Evolutionary conservation across 2,329 filamentous ascomycete genomes (phyloP), one percentile per base, ranked within the genome.

Genomic region (Aspergillus awamori): DNA sequence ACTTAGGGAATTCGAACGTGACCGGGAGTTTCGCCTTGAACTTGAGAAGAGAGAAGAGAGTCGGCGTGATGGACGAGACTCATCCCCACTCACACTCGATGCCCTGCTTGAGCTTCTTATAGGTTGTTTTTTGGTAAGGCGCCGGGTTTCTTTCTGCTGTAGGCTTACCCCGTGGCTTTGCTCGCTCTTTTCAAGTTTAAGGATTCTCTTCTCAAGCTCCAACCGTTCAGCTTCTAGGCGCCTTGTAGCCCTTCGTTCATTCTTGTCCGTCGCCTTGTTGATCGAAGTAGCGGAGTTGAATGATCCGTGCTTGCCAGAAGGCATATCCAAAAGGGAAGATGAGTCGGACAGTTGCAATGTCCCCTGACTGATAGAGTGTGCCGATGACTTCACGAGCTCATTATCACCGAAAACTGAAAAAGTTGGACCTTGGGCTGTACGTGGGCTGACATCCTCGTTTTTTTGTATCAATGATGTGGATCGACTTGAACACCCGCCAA

Each of bases 91-190:
- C 13, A 67, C 65, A 55, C 73, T 76, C 10, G 74, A 71, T 24
- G 69, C 69, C 59, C 74, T 68, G 33, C 67, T 72, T 28, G 70
- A 70, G 57, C 60, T 73, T 20, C 62, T 63, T 4, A 72, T 48
- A 1, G 74, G 73, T 47, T 75, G 72, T 59, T 75, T 77, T 59
- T 77, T 77, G 15, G 69, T 72, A 15, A 77, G 65, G 33, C 74
- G 74, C 2, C 72, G 73, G 33, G 72, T 62, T 15, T 65, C 64
- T 43, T 69, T 67, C 48, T 68, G 71, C 47, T 63, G 28, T 20
- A 55, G 24, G 15, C 43, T 61, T 20, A 51, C 49, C 49, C 61
- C 65, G 57, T 56, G 61, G 28, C 51, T 65, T 47, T 49, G 57
- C 57, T 67, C 66, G 51, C 52, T 65, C 39, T 73, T 66, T 61